phyloP scores from a whole-genome alignment of 805 yeast species.

The Suhomyces xylopsoci region DNA sequence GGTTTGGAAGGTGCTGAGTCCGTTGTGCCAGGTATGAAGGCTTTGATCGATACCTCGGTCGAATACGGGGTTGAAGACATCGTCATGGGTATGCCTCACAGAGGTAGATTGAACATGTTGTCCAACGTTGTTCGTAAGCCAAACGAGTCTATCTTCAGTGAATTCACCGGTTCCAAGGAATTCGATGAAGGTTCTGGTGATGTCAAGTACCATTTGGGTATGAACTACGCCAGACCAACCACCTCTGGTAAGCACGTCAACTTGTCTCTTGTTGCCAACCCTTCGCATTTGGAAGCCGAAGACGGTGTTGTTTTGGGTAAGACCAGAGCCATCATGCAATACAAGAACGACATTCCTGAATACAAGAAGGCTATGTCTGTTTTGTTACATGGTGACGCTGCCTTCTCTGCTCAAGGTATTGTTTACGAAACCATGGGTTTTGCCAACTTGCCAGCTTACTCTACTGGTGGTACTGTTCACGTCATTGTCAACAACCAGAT shows the following conservation, averaged over 20 bases:
- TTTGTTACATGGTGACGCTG: constrained; percentile 98
- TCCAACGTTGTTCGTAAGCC: constrained; percentile 98
- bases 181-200: constrained; percentile 98
- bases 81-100: constrained; percentile 99
- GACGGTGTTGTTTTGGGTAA: constrained; percentile 98
- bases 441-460: constrained; percentile 85
- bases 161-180: constrained; percentile 87
- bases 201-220: constrained; percentile 98
- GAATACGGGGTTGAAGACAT: constrained; percentile 92
- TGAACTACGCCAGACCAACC: constrained; percentile 98
- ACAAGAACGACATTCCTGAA: constrained; percentile 79
- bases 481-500: constrained; percentile 96
- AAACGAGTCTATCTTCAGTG: constrained; percentile 94
- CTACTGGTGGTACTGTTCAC: constrained; percentile 98
- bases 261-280: constrained; percentile 95
- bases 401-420: constrained; percentile 98
- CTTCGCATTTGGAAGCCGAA: constrained; percentile 98
- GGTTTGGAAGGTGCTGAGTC: constrained; percentile 99
- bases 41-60: constrained; percentile 89
- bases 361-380: constrained; percentile 88
- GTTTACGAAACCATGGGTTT: constrained; percentile 98
- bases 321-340: constrained; percentile 93
- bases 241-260: constrained; percentile 96
- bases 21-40: constrained; percentile 94
- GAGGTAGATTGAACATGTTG: constrained; percentile 97